phyloP scores from a whole-genome alignment of 2,329 filamentous ascomycete genomes.

The Aspergillus texensis region DNA sequence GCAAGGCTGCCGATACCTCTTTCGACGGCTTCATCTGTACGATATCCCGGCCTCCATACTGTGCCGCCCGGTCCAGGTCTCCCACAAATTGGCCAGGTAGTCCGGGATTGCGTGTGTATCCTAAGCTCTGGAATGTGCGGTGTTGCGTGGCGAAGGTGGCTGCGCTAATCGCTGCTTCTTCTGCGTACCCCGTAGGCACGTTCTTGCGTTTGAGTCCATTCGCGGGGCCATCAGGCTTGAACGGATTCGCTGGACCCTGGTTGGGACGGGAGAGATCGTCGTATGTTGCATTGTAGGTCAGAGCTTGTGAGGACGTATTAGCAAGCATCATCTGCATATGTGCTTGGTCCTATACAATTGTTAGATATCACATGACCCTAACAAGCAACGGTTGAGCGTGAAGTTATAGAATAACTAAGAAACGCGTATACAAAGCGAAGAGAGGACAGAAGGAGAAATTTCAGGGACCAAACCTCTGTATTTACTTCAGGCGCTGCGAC shows the following conservation, averaged over 20 bases:
- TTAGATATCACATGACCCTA: slow-evolving; percentile 35
- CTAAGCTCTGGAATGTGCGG: slow-evolving; percentile 72
- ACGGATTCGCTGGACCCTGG: slow-evolving; percentile 74
- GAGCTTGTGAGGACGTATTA: slow-evolving; percentile 53
- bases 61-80: slow-evolving; percentile 48
- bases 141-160: slow-evolving; percentile 87
- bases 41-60: slow-evolving; percentile 55
- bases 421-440: background rate
- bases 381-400: background rate
- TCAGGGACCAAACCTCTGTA: slow-evolving; percentile 57
- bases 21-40: slow-evolving; percentile 64
- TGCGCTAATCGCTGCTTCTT: slow-evolving; percentile 88
- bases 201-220: slow-evolving; percentile 74
- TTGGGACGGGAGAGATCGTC: slow-evolving; percentile 69
- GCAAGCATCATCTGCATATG: slow-evolving; percentile 55
- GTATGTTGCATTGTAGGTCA: slow-evolving; percentile 64
- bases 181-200: slow-evolving; percentile 79
- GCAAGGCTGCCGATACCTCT: slow-evolving; percentile 67
- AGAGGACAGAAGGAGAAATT: slow-evolving; percentile 12
- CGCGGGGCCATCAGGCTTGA: slow-evolving; percentile 60
- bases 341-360: slow-evolving; percentile 49
- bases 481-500: slow-evolving; percentile 57
- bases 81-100: slow-evolving; percentile 50
- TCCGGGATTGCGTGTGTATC: slow-evolving; percentile 55
- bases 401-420: background rate